Evolutionary conservation across 345 rosid species (phyloP).

Genomic region (Populus pruinosa): DNA sequence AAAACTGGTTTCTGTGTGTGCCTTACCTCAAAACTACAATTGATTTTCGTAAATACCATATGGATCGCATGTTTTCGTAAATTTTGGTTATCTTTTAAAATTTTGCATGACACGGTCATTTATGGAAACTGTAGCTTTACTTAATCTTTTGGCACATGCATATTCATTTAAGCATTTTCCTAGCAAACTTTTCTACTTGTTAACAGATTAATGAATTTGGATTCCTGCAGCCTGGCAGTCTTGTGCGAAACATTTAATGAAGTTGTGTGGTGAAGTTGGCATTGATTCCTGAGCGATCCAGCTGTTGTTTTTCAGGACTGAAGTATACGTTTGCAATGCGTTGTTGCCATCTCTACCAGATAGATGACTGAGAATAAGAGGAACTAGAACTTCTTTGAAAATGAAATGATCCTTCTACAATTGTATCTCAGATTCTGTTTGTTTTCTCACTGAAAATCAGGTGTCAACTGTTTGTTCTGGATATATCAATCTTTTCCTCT

Average conservation of each 20-base stretch:
- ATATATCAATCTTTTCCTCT: constrained; percentile 2
- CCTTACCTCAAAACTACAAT: not conserved
- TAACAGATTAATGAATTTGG: constrained; percentile 18
- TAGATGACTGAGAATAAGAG: constrained; percentile 12
- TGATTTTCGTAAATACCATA: not conserved
- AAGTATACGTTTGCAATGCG: constrained; percentile 7
- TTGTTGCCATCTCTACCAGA: constrained; percentile 9
- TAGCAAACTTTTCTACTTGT: not conserved
- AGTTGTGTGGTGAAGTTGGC: constrained; percentile 3
- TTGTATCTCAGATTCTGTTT: constrained; percentile 4
- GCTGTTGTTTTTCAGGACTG: constrained; percentile 15
- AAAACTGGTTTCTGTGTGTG: not conserved
- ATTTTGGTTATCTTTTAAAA: not conserved
- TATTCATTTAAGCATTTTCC: not conserved
- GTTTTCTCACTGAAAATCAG: not conserved
- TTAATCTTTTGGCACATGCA: not conserved
- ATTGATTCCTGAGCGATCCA: constrained; percentile 2
- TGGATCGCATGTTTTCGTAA: not conserved
- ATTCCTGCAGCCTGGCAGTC: constrained; percentile 9
- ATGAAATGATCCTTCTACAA: constrained; percentile 18
- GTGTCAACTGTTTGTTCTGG: not conserved
- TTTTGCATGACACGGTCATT: not conserved
- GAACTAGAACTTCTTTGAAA: constrained; percentile 9
- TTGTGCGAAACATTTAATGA: not conserved
- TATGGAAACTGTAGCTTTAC: not conserved